phyloP scores from a whole-genome alignment of 2,329 filamentous ascomycete genomes.

The Ophiosphaerella narmari region DNA sequence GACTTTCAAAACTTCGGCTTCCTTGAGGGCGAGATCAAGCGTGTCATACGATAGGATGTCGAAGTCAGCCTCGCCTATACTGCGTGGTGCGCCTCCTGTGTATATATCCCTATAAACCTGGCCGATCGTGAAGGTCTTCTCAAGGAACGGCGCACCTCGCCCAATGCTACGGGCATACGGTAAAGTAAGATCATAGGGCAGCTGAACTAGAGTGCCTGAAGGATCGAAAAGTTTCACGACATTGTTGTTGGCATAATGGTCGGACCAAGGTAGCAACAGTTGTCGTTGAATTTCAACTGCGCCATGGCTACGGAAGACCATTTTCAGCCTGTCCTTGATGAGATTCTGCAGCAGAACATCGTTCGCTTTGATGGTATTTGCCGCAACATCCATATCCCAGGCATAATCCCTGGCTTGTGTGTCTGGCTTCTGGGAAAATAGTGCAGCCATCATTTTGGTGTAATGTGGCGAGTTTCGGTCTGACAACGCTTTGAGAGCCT shows the following conservation, averaged over 20 bases:
- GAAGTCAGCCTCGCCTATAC: slow-evolving; percentile 90
- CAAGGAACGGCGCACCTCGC: slow-evolving; percentile 66
- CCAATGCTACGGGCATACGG: slow-evolving; percentile 86
- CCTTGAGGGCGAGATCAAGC: slow-evolving; percentile 82
- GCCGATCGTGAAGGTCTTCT: slow-evolving; percentile 85
- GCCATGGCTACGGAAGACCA: slow-evolving; percentile 86
- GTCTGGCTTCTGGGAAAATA: slow-evolving; percentile 74
- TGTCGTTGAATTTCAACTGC: slow-evolving; percentile 80
- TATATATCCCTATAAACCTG: slow-evolving; percentile 81
- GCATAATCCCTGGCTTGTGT: slow-evolving; percentile 75
- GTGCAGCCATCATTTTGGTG: slow-evolving; percentile 81
- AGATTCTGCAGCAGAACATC: slow-evolving; percentile 73
- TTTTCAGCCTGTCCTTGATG: slow-evolving; percentile 73
- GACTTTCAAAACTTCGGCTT: slow-evolving; percentile 92
- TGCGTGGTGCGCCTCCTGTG: slow-evolving; percentile 78
- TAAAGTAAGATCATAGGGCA: slow-evolving; percentile 92
- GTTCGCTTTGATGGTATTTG: slow-evolving; percentile 42
- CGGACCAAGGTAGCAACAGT: slow-evolving; percentile 79
- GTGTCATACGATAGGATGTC: slow-evolving; percentile 88
- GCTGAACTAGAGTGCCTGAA: slow-evolving; percentile 83
- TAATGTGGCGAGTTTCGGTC: slow-evolving; percentile 88
- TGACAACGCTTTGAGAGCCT: slow-evolving; percentile 78
- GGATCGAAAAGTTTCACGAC: slow-evolving; percentile 81
- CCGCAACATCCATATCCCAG: slow-evolving; percentile 51
- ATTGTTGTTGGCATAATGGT: slow-evolving; percentile 70